Evolutionary conservation across 2,329 filamentous ascomycete species (phyloP).

Genomic region (Fusarium sp.): DNA sequence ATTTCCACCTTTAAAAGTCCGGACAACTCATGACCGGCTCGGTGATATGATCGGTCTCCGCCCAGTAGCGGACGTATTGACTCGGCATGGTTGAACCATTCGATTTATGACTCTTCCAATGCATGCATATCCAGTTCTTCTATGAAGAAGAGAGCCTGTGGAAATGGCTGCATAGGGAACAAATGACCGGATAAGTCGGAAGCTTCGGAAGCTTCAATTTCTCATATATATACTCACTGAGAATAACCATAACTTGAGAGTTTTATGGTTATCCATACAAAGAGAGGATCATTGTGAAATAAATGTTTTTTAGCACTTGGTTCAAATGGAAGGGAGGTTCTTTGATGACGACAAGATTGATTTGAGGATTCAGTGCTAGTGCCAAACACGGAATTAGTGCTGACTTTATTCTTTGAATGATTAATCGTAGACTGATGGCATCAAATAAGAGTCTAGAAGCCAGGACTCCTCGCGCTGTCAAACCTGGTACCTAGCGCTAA

Average conservation of each 20-base stretch:
- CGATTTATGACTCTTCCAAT: not conserved
- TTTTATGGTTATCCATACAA: conserved; percentile 28
- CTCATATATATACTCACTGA: not conserved
- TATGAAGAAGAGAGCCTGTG: no score
- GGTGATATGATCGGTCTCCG: conserved; percentile 35
- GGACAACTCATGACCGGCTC: conserved; percentile 16
- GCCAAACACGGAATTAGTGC: conserved; percentile 33
- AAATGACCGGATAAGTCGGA: conserved; percentile 10
- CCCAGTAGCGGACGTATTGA: conserved; percentile 16
- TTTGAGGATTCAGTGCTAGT: conserved; percentile 10
- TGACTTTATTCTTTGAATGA: conserved; percentile 29
- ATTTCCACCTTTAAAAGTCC: not conserved
- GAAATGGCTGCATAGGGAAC: not conserved
- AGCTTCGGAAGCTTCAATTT: conserved; percentile 11
- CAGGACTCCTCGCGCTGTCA: not conserved
- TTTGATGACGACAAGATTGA: conserved; percentile 36
- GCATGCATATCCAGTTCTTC: not conserved
- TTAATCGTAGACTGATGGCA: conserved; percentile 20
- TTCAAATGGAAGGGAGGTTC: conserved; percentile 13
- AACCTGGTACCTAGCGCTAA: conserved; percentile 5
- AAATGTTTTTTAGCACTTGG: not conserved
- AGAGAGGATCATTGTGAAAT: not conserved
- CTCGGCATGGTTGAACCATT: conserved; percentile 7
- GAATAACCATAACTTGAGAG: conserved; percentile 16
- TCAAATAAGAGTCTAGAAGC: conserved; percentile 17